Evolutionary conservation across 2,329 filamentous ascomycete species (phyloP).

Genomic region (Escovopsis sp.): DNA sequence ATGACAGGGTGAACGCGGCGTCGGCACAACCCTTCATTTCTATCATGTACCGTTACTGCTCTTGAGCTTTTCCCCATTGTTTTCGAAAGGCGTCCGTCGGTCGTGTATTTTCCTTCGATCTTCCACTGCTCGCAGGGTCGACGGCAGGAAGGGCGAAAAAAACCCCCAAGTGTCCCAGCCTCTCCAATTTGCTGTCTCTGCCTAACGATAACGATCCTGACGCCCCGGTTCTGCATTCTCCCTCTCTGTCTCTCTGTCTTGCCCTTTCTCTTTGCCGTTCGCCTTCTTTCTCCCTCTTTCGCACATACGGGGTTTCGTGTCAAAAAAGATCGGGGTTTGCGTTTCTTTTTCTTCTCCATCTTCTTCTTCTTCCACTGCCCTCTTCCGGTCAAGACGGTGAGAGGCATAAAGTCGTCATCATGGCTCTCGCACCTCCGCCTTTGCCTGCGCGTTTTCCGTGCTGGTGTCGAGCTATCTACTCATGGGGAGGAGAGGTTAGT

Average conservation of each 20-base stretch:
- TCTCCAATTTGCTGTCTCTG: not conserved
- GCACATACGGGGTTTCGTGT: too few relatives aligned
- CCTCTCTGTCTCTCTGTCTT: too few relatives aligned
- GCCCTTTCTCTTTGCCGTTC: too few relatives aligned
- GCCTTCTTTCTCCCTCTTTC: too few relatives aligned
- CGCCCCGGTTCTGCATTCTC: too few relatives aligned
- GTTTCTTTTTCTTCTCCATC: not conserved
- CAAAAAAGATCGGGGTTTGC: too few relatives aligned
- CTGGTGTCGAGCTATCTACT: constrained; percentile 84
- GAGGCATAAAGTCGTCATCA: constrained; percentile 15
- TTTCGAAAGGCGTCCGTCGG: not conserved
- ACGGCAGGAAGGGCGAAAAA: not conserved
- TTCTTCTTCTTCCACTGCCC: not conserved
- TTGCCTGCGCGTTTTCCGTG: constrained; percentile 73
- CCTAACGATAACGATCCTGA: not conserved
- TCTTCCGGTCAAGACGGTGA: not conserved
- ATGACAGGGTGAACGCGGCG: constrained; percentile 2
- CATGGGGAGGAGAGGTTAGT: constrained; percentile 68
- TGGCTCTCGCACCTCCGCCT: constrained; percentile 40
- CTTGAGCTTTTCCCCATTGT: not conserved
- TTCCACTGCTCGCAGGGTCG: too few relatives aligned
- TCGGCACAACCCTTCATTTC: constrained; percentile 1
- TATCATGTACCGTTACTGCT: constrained; percentile 4
- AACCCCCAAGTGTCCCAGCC: not conserved
- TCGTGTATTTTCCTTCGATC: not conserved